A percentile compares a stretch with the other conserved stretches of the same genome.
Evolutionary conservation across 306 rosid species (phyloP).

Genomic region (Echinosophora koreensis): DNA sequence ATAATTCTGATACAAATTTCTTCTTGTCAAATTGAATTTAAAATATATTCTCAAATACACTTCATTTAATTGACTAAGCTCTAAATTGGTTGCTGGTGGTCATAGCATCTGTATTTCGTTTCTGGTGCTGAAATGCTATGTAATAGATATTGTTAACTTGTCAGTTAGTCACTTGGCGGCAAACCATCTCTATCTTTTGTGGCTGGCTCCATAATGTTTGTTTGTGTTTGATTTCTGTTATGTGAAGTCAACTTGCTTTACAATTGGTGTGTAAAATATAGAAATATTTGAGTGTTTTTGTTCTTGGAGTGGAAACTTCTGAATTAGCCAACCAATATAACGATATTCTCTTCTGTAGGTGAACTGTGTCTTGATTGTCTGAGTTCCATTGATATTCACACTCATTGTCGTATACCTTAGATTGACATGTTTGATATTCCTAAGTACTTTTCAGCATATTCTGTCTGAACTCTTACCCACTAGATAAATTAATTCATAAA

Average conservation of each 20-base stretch:
- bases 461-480: background rate
- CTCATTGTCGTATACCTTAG: background rate
- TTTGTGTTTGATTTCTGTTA: background rate
- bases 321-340: background rate
- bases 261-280: background rate
- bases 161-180: background rate
- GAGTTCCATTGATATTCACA: background rate
- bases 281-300: background rate
- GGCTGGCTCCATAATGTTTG: background rate
- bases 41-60: background rate
- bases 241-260: background rate
- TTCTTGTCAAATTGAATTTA: background rate
- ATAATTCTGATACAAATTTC: background rate
- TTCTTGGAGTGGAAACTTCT: background rate
- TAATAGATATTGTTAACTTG: too few relatives aligned
- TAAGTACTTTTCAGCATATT: background rate
- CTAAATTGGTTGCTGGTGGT: background rate
- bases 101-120: background rate
- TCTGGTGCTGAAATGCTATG: background rate
- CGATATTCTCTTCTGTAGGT: slow-evolving; percentile 9
- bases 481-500: background rate
- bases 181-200: background rate
- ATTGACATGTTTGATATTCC: background rate
- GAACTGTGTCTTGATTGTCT: background rate
- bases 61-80: background rate